A percentile compares a stretch with the other conserved stretches of the same genome.
phyloP scores from a whole-genome alignment of 257 asterid species.

The Nyctanthes arbortristis region DNA sequence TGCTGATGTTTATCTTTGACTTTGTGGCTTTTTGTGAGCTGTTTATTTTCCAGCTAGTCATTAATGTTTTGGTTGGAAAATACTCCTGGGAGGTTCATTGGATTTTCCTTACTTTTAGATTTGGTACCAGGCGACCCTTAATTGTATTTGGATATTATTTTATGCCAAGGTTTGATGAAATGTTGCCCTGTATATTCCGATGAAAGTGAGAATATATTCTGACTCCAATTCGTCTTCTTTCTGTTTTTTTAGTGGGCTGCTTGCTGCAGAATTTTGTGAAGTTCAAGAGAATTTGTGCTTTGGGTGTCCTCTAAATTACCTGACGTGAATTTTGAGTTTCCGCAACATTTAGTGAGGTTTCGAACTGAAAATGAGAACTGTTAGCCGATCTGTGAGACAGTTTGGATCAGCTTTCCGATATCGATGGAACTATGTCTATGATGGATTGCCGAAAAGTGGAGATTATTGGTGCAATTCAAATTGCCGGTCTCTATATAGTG shows the following conservation, averaged over 20 bases:
- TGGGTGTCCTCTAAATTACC: constrained; percentile 17
- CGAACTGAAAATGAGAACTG: constrained; percentile 50
- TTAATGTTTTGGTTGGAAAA: constrained; percentile 13
- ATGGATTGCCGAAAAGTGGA: constrained; percentile 31
- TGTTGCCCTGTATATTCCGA: background rate
- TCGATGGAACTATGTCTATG: constrained; percentile 27
- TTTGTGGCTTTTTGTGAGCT: background rate
- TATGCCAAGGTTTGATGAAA: background rate
- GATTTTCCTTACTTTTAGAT: background rate
- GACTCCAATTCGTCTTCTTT: background rate
- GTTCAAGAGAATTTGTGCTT: constrained; percentile 18
- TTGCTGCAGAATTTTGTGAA: constrained; percentile 23
- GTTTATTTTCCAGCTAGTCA: constrained; percentile 11
- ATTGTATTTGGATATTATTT: constrained; percentile 6
- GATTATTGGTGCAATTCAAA: constrained; percentile 31
- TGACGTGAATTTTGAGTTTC: constrained; percentile 16
- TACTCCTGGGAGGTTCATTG: background rate
- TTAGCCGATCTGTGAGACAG: constrained; percentile 47
- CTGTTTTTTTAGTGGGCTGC: constrained; percentile 21
- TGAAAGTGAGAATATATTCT: constrained; percentile 23
- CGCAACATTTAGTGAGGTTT: constrained; percentile 2
- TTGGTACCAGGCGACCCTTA: background rate
- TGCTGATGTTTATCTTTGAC: background rate
- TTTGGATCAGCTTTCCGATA: constrained; percentile 39
- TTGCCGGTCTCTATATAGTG: constrained; percentile 29